Percentiles rank a stretch among this genome's conserved stretches.
phyloP scores from a whole-genome alignment of 495 filamentous ascomycete species.

The Daldinia loculata region DNA sequence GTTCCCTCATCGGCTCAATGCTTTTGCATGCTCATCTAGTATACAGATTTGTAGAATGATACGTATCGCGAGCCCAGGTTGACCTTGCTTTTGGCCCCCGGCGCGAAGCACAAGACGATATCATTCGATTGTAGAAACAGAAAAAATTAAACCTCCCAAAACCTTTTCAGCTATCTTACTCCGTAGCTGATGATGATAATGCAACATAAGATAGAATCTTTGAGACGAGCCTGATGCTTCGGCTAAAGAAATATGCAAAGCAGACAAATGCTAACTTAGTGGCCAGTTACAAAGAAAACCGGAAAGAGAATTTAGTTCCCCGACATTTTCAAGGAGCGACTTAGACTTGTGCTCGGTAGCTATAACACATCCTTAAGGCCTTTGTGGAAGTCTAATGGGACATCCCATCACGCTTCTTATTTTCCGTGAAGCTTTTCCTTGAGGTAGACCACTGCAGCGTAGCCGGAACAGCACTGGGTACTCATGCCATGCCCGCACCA shows the following conservation, averaged over 20 bases:
- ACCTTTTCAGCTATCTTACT: conserved; percentile 18
- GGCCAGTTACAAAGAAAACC: conserved; percentile 3
- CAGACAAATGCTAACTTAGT: conserved; percentile 10
- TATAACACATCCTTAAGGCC: background rate
- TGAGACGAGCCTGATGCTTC: conserved; percentile 11
- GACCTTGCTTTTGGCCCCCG: background rate
- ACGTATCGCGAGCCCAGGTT: background rate
- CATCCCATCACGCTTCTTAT: conserved; percentile 12
- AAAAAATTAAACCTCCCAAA: conserved; percentile 4
- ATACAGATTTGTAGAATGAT: conserved; percentile 27
- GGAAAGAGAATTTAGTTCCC: conserved; percentile 16
- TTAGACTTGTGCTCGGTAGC: background rate
- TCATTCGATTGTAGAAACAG: conserved; percentile 20
- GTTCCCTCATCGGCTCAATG: conserved; percentile 17
- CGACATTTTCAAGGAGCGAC: conserved; percentile 7
- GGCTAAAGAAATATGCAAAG: conserved; percentile 27
- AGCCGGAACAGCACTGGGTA: conserved; percentile 75
- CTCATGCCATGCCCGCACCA: conserved; percentile 84
- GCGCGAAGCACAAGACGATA: conserved; percentile 6
- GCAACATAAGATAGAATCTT: conserved; percentile 10
- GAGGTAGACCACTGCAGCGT: conserved; percentile 73
- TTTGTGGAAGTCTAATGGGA: background rate
- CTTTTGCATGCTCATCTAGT: conserved; percentile 26
- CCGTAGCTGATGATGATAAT: conserved; percentile 18
- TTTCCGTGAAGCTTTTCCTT: conserved; percentile 69